phyloP scores from a whole-genome alignment of 148 eudicot species.

The Polygonum maritimum region DNA sequence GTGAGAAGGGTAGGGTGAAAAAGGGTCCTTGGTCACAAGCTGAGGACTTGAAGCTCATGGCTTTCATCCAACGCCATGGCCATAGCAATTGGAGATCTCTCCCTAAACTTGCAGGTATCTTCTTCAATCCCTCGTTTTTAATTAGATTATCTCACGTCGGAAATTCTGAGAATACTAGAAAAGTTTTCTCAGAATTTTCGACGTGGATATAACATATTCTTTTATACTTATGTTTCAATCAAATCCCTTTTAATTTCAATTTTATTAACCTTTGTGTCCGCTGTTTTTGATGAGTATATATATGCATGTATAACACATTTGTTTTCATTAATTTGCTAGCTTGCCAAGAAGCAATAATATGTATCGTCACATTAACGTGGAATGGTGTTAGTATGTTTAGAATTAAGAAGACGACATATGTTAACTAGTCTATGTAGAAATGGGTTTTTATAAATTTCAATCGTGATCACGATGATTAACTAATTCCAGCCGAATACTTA shows the following conservation, averaged over 20 bases:
- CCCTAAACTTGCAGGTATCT: conserved; percentile 38
- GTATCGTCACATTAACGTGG: background rate
- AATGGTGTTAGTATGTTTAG: background rate
- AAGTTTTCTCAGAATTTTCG: no score
- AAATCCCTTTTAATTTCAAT: no score
- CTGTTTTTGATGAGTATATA: no score
- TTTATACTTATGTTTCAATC: no score
- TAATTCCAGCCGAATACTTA: background rate
- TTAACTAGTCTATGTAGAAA: background rate
- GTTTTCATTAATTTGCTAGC: no score
- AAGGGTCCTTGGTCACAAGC: conserved; percentile 44
- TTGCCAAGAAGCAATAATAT: no score
- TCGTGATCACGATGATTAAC: background rate
- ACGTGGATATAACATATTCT: no score
- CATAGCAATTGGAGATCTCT: conserved; percentile 49
- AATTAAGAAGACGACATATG: background rate
- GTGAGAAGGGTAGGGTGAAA: conserved; percentile 43
- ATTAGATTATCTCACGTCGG: no score
- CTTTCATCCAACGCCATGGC: conserved; percentile 36
- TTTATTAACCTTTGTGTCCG: no score
- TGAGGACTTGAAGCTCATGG: conserved; percentile 36
- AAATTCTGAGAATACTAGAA: no score
- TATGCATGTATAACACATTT: no score
- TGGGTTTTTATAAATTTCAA: background rate
- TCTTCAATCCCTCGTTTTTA: background rate